These are phyloP conservation scores for Chlorencoelia australis DNA, from an alignment of 2,329 filamentous ascomycete genomes.

Conservation along the genomic window DNA sequence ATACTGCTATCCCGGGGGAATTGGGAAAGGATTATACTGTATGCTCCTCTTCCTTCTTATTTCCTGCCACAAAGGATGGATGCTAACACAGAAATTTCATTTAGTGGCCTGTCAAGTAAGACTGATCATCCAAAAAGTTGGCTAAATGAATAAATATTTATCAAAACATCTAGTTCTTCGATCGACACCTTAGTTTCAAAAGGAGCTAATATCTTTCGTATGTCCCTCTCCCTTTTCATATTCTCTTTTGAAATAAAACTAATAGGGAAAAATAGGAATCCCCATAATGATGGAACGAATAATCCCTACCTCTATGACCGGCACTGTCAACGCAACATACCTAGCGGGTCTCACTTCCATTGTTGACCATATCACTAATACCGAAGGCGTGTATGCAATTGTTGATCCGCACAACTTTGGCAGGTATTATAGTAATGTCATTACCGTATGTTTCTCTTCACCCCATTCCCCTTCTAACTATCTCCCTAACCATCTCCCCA, in stretches of 20 bases:
- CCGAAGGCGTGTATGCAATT: constrained; percentile 37
- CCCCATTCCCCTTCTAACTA: too few relatives aligned
- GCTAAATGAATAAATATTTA: background rate
- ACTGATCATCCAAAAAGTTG: background rate
- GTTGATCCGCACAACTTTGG: constrained; percentile 42
- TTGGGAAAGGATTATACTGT: constrained; percentile 46
- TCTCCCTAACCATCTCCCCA: too few relatives aligned
- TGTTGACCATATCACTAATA: constrained; percentile 36
- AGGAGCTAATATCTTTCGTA: constrained; percentile 26
- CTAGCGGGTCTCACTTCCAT: constrained; percentile 32
- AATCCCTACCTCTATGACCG: constrained; percentile 38
- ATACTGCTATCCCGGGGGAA: constrained; percentile 42
- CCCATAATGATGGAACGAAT: constrained; percentile 46
- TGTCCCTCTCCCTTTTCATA: constrained; percentile 5
- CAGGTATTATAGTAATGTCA: constrained; percentile 35
- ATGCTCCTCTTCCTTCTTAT: constrained; percentile 8
- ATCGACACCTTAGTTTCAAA: constrained; percentile 16
- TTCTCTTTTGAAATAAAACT: constrained; percentile 21
- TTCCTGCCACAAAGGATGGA: too few relatives aligned
- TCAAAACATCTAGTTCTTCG: constrained; percentile 7
- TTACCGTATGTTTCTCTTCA: too few relatives aligned
- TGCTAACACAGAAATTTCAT: too few relatives aligned
- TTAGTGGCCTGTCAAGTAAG: constrained; percentile 5
- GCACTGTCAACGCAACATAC: constrained; percentile 33
- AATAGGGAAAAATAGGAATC: constrained; percentile 33